phyloP scores from a whole-genome alignment of 495 filamentous ascomycete genomes.

The Delitschia confertaspora region DNA sequence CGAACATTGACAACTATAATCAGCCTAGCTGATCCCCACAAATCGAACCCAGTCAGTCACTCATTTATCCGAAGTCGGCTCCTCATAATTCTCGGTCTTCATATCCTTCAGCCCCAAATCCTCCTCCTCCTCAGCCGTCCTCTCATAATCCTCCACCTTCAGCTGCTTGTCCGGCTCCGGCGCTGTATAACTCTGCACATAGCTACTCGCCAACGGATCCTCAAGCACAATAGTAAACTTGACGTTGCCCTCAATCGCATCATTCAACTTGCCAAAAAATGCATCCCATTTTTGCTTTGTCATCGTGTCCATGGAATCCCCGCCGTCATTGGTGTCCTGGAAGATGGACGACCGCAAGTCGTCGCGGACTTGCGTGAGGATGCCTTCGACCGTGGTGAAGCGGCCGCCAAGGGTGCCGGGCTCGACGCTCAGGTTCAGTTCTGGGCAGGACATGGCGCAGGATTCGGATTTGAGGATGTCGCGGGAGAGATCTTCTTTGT shows the following conservation, averaged over 20 bases:
- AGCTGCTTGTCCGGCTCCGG: conserved; percentile 72
- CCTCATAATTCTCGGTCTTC: conserved; percentile 81
- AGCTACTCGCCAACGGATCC: conserved; percentile 84
- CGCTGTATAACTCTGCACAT: conserved; percentile 77
- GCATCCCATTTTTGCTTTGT: conserved; percentile 62
- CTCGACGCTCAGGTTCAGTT: conserved; percentile 73
- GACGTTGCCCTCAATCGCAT: conserved; percentile 70
- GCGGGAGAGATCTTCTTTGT: conserved; percentile 66
- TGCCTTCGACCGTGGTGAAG: conserved; percentile 93
- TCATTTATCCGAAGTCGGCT: conserved; percentile 40
- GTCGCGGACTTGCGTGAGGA: conserved; percentile 85
- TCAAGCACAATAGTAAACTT: conserved; percentile 79
- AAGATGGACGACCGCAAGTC: conserved; percentile 82
- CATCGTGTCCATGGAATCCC: conserved; percentile 60
- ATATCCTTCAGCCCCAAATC: conserved; percentile 84
- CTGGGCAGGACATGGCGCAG: conserved; percentile 72
- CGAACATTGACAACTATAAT: conserved; percentile 7
- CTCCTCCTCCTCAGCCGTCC: conserved; percentile 85
- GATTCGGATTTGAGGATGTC: conserved; percentile 97
- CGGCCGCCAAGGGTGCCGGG: conserved; percentile 91
- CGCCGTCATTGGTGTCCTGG: conserved; percentile 53
- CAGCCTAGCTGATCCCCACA: conserved; percentile 7
- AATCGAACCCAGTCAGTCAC: background rate
- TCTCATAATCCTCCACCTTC: conserved; percentile 70
- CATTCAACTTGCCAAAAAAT: conserved; percentile 69